A percentile compares a stretch with the other conserved stretches of the same genome.
phyloP scores from a whole-genome alignment of 805 yeast species.

The Starmerella etchellsii region DNA sequence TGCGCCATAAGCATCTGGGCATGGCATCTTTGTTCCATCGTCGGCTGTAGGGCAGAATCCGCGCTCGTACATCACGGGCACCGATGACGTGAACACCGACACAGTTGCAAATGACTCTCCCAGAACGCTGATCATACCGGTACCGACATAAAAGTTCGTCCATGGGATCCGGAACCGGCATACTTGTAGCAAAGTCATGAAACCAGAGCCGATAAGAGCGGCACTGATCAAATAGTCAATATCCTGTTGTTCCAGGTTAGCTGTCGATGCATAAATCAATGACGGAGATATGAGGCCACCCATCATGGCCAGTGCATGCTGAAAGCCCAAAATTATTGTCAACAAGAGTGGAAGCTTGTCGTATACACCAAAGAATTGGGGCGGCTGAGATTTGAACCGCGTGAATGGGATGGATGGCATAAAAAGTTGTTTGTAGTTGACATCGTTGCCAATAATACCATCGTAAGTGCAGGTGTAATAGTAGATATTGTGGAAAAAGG shows the following conservation, averaged over 20 bases:
- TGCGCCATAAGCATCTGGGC: constrained; percentile 88
- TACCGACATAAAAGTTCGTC: constrained; percentile 70
- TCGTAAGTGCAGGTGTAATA: constrained; percentile 49
- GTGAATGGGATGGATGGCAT: constrained; percentile 68
- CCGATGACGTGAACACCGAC: constrained; percentile 58
- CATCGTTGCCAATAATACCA: constrained; percentile 56
- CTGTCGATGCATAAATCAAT: constrained; percentile 50
- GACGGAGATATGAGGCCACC: constrained; percentile 88
- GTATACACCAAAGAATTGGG: constrained; percentile 57
- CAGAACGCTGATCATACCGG: constrained; percentile 79
- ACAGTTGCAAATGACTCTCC: constrained; percentile 88
- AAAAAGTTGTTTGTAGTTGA: constrained; percentile 68
- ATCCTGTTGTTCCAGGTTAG: constrained; percentile 39
- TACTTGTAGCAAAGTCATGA: constrained; percentile 62
- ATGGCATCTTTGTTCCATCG: constrained; percentile 57
- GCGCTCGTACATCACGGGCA: constrained; percentile 65
- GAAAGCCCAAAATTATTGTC: constrained; percentile 69
- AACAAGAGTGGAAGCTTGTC: constrained; percentile 70
- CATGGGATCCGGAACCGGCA: constrained; percentile 64
- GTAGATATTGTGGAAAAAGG: constrained; percentile 1
- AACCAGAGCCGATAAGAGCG: constrained; percentile 55
- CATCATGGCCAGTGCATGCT: constrained; percentile 79
- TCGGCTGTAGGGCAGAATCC: constrained; percentile 54
- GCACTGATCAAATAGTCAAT: constrained; percentile 60
- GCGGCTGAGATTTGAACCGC: constrained; percentile 46